These are phyloP conservation scores for Colletotrichum destructivum DNA, from an alignment of 2,329 filamentous ascomycete genomes.

Conservation along the genomic window DNA sequence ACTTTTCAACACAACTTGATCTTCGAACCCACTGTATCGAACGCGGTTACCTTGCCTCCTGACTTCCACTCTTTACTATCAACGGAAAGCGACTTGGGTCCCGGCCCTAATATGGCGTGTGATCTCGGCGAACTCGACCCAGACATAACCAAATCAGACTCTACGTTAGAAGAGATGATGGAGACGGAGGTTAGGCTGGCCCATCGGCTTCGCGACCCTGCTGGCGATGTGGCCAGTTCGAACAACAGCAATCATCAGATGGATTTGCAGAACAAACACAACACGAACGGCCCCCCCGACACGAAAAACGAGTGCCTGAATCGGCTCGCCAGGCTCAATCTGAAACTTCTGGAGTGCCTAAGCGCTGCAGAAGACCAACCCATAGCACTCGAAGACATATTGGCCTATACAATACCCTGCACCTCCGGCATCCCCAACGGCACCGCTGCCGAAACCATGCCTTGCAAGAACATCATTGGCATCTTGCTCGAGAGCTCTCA, in stretches of 20 bases:
- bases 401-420: background rate
- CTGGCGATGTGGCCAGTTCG: background rate
- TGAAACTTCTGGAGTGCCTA: conserved; percentile 7
- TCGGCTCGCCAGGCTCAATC: background rate
- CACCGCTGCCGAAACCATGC: background rate
- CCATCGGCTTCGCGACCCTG: too few relatives aligned
- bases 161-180: too few relatives aligned
- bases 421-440: too few relatives aligned
- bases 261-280: background rate
- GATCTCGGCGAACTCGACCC: too few relatives aligned
- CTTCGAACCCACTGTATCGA: too few relatives aligned
- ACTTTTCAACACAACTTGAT: too few relatives aligned
- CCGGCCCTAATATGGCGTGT: too few relatives aligned
- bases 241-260: background rate
- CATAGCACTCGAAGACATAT: conserved; percentile 8
- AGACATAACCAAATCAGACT: too few relatives aligned
- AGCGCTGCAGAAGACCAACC: background rate
- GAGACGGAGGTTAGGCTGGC: too few relatives aligned
- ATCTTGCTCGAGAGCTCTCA: conserved; percentile 8
- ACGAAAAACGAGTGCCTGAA: conserved; percentile 11
- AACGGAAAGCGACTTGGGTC: too few relatives aligned
- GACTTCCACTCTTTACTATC: too few relatives aligned
- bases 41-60: too few relatives aligned
- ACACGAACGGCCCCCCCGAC: background rate
- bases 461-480: conserved; percentile 10